Evolutionary conservation across 169 alveolate species (phyloP), one percentile per base, ranked within the genome.

Genomic region (Plasmodium billcollinsi): DNA sequence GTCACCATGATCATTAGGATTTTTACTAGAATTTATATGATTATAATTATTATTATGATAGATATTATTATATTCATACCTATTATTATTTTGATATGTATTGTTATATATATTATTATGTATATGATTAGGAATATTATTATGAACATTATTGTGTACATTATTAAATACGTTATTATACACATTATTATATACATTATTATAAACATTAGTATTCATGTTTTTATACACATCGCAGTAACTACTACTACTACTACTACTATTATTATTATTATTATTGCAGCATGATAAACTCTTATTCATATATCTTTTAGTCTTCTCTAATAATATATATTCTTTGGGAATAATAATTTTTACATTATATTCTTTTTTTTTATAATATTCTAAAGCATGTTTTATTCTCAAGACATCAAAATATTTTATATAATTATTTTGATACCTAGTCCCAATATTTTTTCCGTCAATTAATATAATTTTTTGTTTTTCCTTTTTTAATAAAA

Each of bases 381-480:
- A 76, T 14, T 76, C 76, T 26, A 76, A 67, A 18, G 65, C 89
- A 21, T 50, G 52, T n/a, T 76, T 76, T n/a, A 76, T 76, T 14
- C 89, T 15, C 63, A 63, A 76, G 7, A 67, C 33, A 12, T 76
- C 89, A 39, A 76, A 76, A 76, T 76, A 76, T 63, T 58, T 76
- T 62, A 47, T 76, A 33, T 76, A 76, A 43, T 76, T 76, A 67
- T 66, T 43, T 54, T 76, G 65, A 54, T 76, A 76, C 20, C 89
- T 45, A 14, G 89, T 76, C 0, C 89, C 89, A 11, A 76, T 76
- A 21, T 76, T 76, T 54, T 76, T 76, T 7, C 89, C 89, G 66
- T 76, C 89, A 26, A 76, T 14, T 45, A 76, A 47, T 43, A 76
- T 50, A 4, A 76, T 66, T 24, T 65, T 76, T 39, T 39, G 11